phyloP scores from a whole-genome alignment of 805 yeast species.

The Saccharomycopsis sp. region DNA sequence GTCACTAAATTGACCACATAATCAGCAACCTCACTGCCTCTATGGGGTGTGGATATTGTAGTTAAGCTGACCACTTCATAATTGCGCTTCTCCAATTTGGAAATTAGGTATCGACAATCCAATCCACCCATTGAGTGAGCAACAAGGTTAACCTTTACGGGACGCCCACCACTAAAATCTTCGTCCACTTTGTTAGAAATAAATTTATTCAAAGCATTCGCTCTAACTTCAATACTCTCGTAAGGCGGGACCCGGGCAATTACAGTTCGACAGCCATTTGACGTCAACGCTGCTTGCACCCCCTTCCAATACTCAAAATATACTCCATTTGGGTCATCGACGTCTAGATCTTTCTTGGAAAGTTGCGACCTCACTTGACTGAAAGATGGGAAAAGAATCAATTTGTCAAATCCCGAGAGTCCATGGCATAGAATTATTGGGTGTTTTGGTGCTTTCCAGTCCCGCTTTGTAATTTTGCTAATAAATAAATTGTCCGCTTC shows the following conservation, averaged over 20 bases:
- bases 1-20: conserved; percentile 35
- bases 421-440: conserved; percentile 88
- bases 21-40: conserved; percentile 80
- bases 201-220: conserved; percentile 45
- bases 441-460: conserved; percentile 45
- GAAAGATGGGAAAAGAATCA: conserved; percentile 38
- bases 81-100: conserved; percentile 39
- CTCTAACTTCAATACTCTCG: conserved; percentile 67
- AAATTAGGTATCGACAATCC: conserved; percentile 71
- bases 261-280: conserved; percentile 59
- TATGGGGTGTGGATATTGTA: conserved; percentile 84
- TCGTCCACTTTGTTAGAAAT: conserved; percentile 28
- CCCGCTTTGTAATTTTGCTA: background rate
- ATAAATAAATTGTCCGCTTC: background rate
- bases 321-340: conserved; percentile 29
- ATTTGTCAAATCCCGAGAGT: conserved; percentile 68
- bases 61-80: conserved; percentile 69
- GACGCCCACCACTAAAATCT: conserved; percentile 25
- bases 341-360: conserved; percentile 13
- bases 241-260: conserved; percentile 79
- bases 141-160: conserved; percentile 57
- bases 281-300: conserved; percentile 51
- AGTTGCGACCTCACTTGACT: conserved; percentile 27
- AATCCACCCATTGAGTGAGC: conserved; percentile 96
- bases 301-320: conserved; percentile 79